These are phyloP conservation scores for Fusarium citri DNA, from an alignment of 2,329 filamentous ascomycete species.

Conservation along the genomic window DNA sequence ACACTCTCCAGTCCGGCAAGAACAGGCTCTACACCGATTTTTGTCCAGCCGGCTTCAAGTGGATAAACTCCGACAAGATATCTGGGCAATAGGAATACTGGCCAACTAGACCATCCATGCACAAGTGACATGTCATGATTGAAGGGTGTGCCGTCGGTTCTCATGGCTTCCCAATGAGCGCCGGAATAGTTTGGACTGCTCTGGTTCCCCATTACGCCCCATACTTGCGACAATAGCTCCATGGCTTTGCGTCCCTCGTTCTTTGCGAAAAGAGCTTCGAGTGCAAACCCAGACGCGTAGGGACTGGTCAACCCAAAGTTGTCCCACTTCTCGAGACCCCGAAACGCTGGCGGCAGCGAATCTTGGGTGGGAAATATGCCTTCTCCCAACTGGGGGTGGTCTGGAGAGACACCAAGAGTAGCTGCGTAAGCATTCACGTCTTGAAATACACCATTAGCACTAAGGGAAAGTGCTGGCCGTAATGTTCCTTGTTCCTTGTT, in stretches of 20 bases:
- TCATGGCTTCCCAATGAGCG: conserved; percentile 6
- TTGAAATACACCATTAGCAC: background rate
- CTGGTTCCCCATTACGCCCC: background rate
- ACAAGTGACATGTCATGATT: conserved; percentile 1
- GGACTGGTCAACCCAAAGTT: background rate
- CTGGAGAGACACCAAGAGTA: background rate
- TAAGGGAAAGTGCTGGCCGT: background rate
- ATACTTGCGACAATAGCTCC: background rate
- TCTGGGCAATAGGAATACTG: background rate
- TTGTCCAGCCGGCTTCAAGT: background rate
- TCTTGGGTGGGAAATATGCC: background rate
- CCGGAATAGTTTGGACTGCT: background rate
- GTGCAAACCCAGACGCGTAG: conserved; percentile 1
- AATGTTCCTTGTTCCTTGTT: background rate
- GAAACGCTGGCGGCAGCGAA: background rate
- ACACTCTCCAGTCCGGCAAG: background rate
- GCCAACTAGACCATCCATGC: conserved; percentile 16
- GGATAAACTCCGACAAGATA: conserved; percentile 10
- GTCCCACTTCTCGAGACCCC: background rate
- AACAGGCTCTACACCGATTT: background rate
- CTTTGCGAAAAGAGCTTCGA: background rate
- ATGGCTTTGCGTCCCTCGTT: background rate
- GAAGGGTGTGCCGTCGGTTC: background rate
- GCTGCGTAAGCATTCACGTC: background rate
- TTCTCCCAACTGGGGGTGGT: background rate